Evolutionary conservation across 1,139 yeast species (phyloP), one percentile per base, ranked within the genome.

Genomic region (Taphrina flavorubra): DNA sequence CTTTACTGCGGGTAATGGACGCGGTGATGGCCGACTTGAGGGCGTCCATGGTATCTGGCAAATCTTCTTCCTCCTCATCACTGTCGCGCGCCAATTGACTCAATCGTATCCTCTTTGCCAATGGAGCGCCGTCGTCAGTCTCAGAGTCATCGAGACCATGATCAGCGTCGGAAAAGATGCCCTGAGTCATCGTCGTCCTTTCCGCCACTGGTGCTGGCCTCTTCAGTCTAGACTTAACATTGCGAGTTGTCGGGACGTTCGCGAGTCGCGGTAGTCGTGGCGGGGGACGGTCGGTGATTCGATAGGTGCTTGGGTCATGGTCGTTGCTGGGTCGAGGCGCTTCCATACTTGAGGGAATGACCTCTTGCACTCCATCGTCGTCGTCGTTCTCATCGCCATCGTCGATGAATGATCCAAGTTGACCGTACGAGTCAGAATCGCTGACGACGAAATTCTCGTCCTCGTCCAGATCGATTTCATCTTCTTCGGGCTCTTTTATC

Each of bases 31-130:
- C 58, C 14, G 42, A 37, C 34, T 53, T 16, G 16, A 53, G 16
- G 34, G 62, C 62, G 51, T 42, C 44, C 25, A 13, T 31, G 39
- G 62, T 58, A 18, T 58, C 62, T 6, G 62, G 62, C 51, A 58
- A 39, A 8, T 44, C 62, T 1, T 58, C 62, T 18, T 58, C 62
- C 10, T 58, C 62, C 20, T 58, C 62, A 13, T 58, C 62, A 16
- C 62, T 58, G 34, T 42, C 51, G n/a, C 62, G 51, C 13, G 62
- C 62, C 40, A 58, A 44, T 58, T 58, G 62, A 58, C 62, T 58
- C 62, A 58, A 44, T 31, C 62, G 37, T 10, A 58, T 14, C 14
- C 44, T n/a, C 16, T 39, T 56, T 34, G 53, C 8, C 36, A 11
- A 6, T 14, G 53, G 53, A 13, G 18, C 20, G 14, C 36, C 53